phyloP scores from a whole-genome alignment of 2,329 filamentous ascomycete genomes.

The Pyrenophora graminea region DNA sequence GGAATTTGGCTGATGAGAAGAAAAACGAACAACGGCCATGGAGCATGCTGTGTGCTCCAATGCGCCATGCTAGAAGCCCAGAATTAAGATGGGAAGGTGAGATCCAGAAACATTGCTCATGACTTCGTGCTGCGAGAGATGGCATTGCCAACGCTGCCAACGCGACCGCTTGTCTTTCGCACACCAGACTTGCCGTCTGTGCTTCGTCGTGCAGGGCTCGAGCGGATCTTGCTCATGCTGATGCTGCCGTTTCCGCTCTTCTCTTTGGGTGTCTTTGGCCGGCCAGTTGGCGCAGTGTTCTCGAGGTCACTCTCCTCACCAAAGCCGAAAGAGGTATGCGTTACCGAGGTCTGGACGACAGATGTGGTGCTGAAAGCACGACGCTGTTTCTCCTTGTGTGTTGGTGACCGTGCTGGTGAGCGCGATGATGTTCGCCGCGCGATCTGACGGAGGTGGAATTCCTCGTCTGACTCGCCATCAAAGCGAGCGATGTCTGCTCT shows the following conservation, averaged over 20 bases:
- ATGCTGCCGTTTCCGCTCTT: constrained; percentile 51
- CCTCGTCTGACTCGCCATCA: constrained; percentile 75
- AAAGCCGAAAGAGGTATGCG: constrained; percentile 39
- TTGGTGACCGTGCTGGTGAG: constrained; percentile 64
- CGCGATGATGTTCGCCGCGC: constrained; percentile 65
- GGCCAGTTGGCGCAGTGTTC: constrained; percentile 45
- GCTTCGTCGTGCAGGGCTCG: constrained; percentile 51
- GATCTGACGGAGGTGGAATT: constrained; percentile 71
- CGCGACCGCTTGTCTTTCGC: constrained; percentile 56
- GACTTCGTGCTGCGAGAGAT: constrained; percentile 34
- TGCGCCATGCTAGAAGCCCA: constrained; percentile 12
- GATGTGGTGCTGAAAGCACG: constrained; percentile 76
- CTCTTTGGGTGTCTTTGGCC: constrained; percentile 52
- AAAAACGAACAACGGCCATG: constrained; percentile 15
- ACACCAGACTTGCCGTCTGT: constrained; percentile 55
- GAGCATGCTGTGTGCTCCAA: constrained; percentile 7
- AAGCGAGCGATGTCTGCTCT: constrained; percentile 62
- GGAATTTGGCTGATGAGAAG: constrained; percentile 11
- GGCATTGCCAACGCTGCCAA: constrained; percentile 51
- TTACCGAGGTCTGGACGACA: constrained; percentile 49
- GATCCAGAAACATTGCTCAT: constrained; percentile 20
- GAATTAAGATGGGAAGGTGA: constrained; percentile 14
- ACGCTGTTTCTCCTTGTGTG: constrained; percentile 62
- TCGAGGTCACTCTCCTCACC: constrained; percentile 54
- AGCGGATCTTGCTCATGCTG: constrained; percentile 51